Evolutionary conservation across 345 rosid genomes (phyloP).

Genomic region (Melastoma malabathricum): DNA sequence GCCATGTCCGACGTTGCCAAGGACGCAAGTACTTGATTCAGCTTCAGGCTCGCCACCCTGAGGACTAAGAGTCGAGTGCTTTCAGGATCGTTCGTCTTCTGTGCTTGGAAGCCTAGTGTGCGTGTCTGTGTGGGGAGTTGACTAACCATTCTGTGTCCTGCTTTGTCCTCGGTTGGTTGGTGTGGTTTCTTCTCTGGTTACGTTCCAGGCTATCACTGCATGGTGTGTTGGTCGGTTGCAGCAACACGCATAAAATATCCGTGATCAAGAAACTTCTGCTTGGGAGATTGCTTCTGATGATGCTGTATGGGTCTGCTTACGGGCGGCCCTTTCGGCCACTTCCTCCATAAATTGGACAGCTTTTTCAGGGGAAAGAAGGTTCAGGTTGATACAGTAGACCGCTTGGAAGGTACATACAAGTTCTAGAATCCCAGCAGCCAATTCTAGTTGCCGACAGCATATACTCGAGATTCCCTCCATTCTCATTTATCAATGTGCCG

Average conservation of each 20-base stretch:
- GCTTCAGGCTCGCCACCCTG: constrained; percentile 71
- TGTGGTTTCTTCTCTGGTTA: constrained; percentile 2
- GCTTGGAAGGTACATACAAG: constrained; percentile 52
- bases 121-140: background rate
- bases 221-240: constrained; percentile 65
- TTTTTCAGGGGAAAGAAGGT: constrained; percentile 69
- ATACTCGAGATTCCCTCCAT: background rate
- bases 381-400: too few species aligned
- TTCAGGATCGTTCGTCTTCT: constrained; percentile 1
- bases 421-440: background rate
- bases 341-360: constrained; percentile 63
- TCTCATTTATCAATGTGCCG: background rate
- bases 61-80: constrained; percentile 53
- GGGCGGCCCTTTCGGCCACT: constrained; percentile 91
- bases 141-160: too few species aligned
- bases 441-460: background rate
- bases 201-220: constrained; percentile 60
- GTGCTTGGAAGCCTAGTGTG: too few species aligned
- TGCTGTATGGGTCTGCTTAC: constrained; percentile 82
- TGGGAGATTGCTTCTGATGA: constrained; percentile 51
- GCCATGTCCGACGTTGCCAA: constrained; percentile 59
- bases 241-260: constrained; percentile 76
- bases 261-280: constrained; percentile 63
- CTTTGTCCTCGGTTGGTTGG: too few species aligned
- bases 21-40: constrained; percentile 82